phyloP scores from a whole-genome alignment of 1,284 basidiomycete species.

The Papiliotrema flavescens region DNA sequence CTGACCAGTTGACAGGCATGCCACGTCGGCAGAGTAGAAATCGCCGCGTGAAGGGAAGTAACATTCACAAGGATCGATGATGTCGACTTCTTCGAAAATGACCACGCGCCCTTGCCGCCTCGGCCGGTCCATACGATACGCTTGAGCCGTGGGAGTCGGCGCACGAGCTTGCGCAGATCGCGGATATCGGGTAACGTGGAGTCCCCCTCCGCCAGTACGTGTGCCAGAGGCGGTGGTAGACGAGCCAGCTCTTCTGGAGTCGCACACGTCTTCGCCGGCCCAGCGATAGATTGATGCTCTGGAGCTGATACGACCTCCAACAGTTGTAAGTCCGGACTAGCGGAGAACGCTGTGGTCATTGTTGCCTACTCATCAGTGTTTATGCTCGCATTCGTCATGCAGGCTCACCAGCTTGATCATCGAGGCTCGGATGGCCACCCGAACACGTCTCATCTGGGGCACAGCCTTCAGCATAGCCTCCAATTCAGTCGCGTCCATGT shows the following conservation, averaged over 20 bases:
- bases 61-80: slow-evolving; percentile 12
- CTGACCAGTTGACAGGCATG: slow-evolving; percentile 13
- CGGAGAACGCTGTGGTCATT: slow-evolving; percentile 17
- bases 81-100: slow-evolving; percentile 16
- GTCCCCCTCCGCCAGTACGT: slow-evolving; percentile 15
- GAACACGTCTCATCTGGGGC: slow-evolving; percentile 12
- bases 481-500: slow-evolving; percentile 12
- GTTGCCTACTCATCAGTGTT: slow-evolving; percentile 8
- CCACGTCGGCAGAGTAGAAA: slow-evolving; percentile 16
- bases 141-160: slow-evolving; percentile 22
- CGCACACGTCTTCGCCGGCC: slow-evolving; percentile 7
- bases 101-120: slow-evolving; percentile 31
- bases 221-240: slow-evolving; percentile 9
- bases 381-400: background rate
- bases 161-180: slow-evolving; percentile 29
- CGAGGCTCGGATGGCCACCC: slow-evolving; percentile 11
- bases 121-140: slow-evolving; percentile 25
- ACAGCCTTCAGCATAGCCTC: slow-evolving; percentile 15
- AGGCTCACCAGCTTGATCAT: slow-evolving; percentile 18
- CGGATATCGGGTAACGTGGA: slow-evolving; percentile 19
- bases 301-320: slow-evolving; percentile 18
- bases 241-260: background rate
- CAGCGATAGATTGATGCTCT: slow-evolving; percentile 1
- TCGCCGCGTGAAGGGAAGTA: slow-evolving; percentile 19
- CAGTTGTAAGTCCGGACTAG: slow-evolving; percentile 13